Conservation (phyloP, 2,329 filamentous ascomycete genomes). For the Neurospora crassa region DNA sequence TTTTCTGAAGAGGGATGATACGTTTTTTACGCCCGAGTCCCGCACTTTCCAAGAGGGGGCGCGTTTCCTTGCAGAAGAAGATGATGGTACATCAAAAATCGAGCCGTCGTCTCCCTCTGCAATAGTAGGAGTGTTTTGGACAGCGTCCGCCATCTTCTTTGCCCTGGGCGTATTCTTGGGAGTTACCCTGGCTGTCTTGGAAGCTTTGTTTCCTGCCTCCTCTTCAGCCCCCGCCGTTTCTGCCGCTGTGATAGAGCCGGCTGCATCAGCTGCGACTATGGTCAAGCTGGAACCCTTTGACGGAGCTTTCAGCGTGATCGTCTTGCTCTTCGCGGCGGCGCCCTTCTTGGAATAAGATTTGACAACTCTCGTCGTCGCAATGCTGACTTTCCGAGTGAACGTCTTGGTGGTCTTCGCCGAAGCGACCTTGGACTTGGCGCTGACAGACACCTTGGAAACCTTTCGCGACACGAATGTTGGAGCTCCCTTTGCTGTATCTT, state of each 20-base stretch:
- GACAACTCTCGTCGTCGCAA: constrained; percentile 10
- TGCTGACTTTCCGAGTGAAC: constrained; percentile 15
- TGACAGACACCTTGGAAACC: constrained; percentile 29
- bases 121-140: neutral
- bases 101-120: neutral
- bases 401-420: constrained; percentile 15
- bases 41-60: constrained; percentile 17
- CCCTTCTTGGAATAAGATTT: constrained; percentile 6
- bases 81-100: neutral
- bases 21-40: constrained; percentile 6
- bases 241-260: constrained; percentile 6
- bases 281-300: constrained; percentile 14
- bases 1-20: neutral
- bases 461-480: constrained; percentile 29
- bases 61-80: constrained; percentile 10
- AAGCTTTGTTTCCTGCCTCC: neutral
- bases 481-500: constrained; percentile 26
- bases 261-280: constrained; percentile 10
- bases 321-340: constrained; percentile 1
- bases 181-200: neutral
- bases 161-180: neutral
- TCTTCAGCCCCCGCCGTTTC: neutral
- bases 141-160: constrained; percentile 5
- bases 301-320: neutral
- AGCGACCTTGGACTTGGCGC: constrained; percentile 22